Percentiles rank a stretch among this genome's conserved stretches.
phyloP scores from a whole-genome alignment of 2,329 filamentous ascomycete genomes.

The Fusarium camptoceras region DNA sequence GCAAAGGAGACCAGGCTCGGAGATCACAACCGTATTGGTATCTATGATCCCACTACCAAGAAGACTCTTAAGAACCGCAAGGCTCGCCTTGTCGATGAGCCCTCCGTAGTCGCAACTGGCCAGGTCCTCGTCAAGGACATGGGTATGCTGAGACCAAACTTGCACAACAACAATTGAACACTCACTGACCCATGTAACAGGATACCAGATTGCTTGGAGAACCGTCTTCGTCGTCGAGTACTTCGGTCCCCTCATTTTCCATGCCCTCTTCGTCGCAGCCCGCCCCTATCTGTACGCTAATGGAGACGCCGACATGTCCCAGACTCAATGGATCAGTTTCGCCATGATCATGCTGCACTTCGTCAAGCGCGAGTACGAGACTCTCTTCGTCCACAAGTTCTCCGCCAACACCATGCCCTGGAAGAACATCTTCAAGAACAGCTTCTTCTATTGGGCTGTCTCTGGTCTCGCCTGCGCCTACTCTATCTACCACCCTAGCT shows the following conservation, averaged over 20 bases:
- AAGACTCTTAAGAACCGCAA: slow-evolving; percentile 73
- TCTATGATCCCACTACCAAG: slow-evolving; percentile 70
- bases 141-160: slow-evolving; percentile 65
- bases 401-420: slow-evolving; percentile 93
- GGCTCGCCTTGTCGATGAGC: slow-evolving; percentile 62
- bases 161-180: not conserved
- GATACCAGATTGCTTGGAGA: slow-evolving; percentile 89
- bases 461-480: slow-evolving; percentile 84
- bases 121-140: slow-evolving; percentile 92
- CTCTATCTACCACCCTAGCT: slow-evolving; percentile 84
- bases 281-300: slow-evolving; percentile 72
- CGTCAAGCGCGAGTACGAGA: slow-evolving; percentile 94
- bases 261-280: slow-evolving; percentile 77
- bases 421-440: slow-evolving; percentile 94
- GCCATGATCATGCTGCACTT: slow-evolving; percentile 85
- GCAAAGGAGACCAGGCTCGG: slow-evolving; percentile 63
- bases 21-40: slow-evolving; percentile 71
- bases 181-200: slow-evolving; percentile 57
- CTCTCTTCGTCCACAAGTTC: slow-evolving; percentile 94
- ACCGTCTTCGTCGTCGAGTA: slow-evolving; percentile 98
- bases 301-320: slow-evolving; percentile 64
- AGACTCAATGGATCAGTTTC: slow-evolving; percentile 79
- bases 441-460: slow-evolving; percentile 90
- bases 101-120: slow-evolving; percentile 60
- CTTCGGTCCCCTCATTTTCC: slow-evolving; percentile 88